These are phyloP conservation scores for Dacryopinax spathularia DNA, from an alignment of 768 basidiomycete species.

Conservation along the genomic window DNA sequence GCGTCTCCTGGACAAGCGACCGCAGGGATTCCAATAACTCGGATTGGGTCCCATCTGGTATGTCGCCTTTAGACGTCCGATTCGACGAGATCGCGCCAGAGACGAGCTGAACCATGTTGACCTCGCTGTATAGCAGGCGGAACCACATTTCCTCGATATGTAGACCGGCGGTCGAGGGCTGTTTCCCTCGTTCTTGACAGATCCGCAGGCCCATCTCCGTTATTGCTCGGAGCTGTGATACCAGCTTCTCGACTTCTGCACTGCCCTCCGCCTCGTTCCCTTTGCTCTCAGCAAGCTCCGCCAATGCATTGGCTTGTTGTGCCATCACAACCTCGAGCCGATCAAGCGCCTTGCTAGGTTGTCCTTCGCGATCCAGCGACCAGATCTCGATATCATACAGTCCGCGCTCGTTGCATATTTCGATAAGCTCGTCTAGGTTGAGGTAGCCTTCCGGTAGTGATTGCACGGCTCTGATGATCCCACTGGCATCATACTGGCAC, in stretches of 20 bases:
- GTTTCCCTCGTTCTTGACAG: constrained; percentile 43
- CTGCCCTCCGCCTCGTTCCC: constrained; percentile 10
- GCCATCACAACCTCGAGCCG: constrained; percentile 39
- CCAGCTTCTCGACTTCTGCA: constrained; percentile 22
- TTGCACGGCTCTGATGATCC: constrained; percentile 48
- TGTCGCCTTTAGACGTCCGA: neutral
- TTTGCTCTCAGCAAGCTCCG: constrained; percentile 8
- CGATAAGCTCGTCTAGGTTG: constrained; percentile 41
- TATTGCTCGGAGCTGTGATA: constrained; percentile 44
- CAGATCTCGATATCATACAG: constrained; percentile 72
- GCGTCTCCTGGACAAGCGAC: constrained; percentile 67
- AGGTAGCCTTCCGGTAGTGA: constrained; percentile 38
- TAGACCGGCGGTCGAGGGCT: constrained; percentile 24
- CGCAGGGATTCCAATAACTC: constrained; percentile 35
- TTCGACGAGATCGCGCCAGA: constrained; percentile 25
- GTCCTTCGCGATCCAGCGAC: constrained; percentile 52
- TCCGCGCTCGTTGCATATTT: constrained; percentile 49
- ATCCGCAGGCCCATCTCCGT: constrained; percentile 48
- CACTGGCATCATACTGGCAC: constrained; percentile 51
- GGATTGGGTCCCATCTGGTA: neutral
- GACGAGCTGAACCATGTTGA: constrained; percentile 60
- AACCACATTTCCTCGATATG: constrained; percentile 81
- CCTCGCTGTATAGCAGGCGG: constrained; percentile 64
- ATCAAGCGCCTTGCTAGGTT: constrained; percentile 47
- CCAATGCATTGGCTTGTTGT: constrained; percentile 6